phyloP scores from a whole-genome alignment of 1,139 yeast species.

The Kodamaea arcana region DNA sequence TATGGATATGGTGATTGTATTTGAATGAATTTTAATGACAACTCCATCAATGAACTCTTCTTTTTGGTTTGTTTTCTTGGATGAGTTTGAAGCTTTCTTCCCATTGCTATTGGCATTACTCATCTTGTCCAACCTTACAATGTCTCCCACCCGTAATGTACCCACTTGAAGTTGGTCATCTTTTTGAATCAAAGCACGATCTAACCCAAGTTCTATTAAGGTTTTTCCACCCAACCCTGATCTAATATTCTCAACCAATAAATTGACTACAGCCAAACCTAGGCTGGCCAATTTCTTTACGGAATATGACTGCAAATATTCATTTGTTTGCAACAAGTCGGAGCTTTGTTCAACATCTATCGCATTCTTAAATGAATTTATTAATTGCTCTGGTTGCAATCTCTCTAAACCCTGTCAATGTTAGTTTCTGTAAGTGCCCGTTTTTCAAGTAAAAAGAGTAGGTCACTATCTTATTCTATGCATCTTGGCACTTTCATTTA shows the following conservation, averaged over 20 bases:
- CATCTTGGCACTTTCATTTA: constrained; percentile 19
- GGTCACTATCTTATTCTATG: constrained; percentile 12
- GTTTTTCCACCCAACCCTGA: constrained; percentile 83
- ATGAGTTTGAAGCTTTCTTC: constrained; percentile 20
- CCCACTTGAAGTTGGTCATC: constrained; percentile 39
- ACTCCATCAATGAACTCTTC: constrained; percentile 53
- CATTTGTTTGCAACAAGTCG: constrained; percentile 52
- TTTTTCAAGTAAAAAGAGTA: constrained; percentile 27
- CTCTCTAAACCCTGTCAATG: constrained; percentile 2
- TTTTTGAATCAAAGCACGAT: constrained; percentile 45
- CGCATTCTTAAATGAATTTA: constrained; percentile 47
- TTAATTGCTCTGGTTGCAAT: constrained; percentile 17
- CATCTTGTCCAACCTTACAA: constrained; percentile 52
- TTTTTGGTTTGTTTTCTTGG: constrained; percentile 14
- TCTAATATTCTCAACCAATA: constrained; percentile 54
- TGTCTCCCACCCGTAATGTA: constrained; percentile 72
- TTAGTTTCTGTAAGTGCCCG: constrained; percentile 22
- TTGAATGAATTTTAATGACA: constrained; percentile 46
- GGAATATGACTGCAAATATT: constrained; percentile 48
- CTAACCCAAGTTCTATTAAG: constrained; percentile 61
- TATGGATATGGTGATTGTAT: constrained; percentile 45
- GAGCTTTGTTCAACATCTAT: constrained; percentile 55
- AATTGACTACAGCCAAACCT: constrained; percentile 74
- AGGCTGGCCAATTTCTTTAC: constrained; percentile 61
- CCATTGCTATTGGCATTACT: constrained; percentile 15